Percentiles rank a stretch among this genome's conserved stretches.
Conservation (phyloP, 805 yeast species). For the Groenewaldozyma tartarivorans region DNA sequence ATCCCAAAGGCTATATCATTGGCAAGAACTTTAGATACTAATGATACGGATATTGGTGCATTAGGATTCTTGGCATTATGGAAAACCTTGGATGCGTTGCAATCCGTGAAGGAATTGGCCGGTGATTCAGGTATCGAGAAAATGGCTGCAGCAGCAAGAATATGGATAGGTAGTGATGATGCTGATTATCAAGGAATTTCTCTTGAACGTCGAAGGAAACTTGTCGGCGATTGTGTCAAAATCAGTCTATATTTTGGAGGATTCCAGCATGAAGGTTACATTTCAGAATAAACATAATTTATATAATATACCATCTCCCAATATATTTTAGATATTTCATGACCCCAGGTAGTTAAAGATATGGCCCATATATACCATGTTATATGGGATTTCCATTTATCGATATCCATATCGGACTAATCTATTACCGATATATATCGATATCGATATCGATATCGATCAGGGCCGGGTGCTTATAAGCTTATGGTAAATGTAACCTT, state of each 20-base stretch:
- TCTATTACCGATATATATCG: too few species aligned
- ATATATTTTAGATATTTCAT: too few species aligned
- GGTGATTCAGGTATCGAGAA: constrained; percentile 16
- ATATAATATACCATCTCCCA: too few species aligned
- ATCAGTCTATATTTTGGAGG: constrained; percentile 26
- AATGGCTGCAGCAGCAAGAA: constrained; percentile 20
- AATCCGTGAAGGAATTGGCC: constrained; percentile 9
- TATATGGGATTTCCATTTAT: too few species aligned
- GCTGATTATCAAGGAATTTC: constrained; percentile 23
- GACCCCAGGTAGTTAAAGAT: too few species aligned
- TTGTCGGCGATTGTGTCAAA: constrained; percentile 25
- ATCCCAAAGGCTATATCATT: not conserved
- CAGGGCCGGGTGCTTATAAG: too few species aligned
- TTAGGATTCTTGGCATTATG: constrained; percentile 26
- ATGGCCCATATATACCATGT: too few species aligned
- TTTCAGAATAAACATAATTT: too few species aligned
- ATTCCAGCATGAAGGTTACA: constrained; percentile 23
- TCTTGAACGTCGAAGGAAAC: constrained; percentile 19
- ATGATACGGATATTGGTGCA: constrained; percentile 19
- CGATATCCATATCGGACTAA: too few species aligned
- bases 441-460: too few species aligned
- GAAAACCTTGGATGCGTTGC: constrained; percentile 14
- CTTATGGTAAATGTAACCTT: too few species aligned
- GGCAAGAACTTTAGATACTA: constrained; percentile 4
- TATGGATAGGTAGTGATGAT: constrained; percentile 28